phyloP scores from a whole-genome alignment of 1,139 yeast species.

The Nakaseomyces uthaithaninus region DNA sequence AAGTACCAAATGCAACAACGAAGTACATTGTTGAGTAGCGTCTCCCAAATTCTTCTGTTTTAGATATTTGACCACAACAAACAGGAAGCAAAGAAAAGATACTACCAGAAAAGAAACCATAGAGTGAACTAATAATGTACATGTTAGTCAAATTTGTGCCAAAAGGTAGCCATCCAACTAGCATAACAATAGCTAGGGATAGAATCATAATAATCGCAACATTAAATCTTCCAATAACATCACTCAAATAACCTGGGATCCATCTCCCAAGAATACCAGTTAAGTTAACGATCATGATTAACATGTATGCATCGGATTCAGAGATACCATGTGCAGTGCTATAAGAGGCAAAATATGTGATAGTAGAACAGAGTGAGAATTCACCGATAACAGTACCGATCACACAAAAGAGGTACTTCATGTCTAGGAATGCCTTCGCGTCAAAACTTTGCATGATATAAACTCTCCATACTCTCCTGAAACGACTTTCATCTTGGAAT shows the following conservation, averaged over 20 bases:
- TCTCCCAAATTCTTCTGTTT: constrained; percentile 56
- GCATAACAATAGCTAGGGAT: constrained; percentile 35
- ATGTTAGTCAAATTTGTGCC: constrained; percentile 35
- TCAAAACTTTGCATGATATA: constrained; percentile 35
- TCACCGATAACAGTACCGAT: constrained; percentile 40
- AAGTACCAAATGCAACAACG: constrained; percentile 50
- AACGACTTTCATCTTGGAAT: constrained; percentile 10
- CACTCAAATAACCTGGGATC: constrained; percentile 43
- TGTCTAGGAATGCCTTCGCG: constrained; percentile 38
- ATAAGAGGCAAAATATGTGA: constrained; percentile 45
- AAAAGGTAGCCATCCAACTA: constrained; percentile 43
- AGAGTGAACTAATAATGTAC: constrained; percentile 41
- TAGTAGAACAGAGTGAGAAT: constrained; percentile 36
- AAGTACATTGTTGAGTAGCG: constrained; percentile 64
- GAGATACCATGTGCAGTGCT: constrained; percentile 39
- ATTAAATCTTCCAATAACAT: constrained; percentile 45
- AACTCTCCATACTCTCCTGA: constrained; percentile 13
- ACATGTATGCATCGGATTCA: constrained; percentile 38
- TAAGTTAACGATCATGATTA: constrained; percentile 42
- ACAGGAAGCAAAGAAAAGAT: constrained; percentile 44
- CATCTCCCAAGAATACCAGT: constrained; percentile 45
- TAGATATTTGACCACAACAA: constrained; percentile 54
- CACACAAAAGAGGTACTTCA: constrained; percentile 34
- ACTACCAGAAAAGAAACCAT: constrained; percentile 48
- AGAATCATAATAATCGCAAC: constrained; percentile 39